These are phyloP conservation scores for Pythium rhizo-oryzae DNA, from an alignment of 352 stramenopile species.

Conservation along the genomic window DNA sequence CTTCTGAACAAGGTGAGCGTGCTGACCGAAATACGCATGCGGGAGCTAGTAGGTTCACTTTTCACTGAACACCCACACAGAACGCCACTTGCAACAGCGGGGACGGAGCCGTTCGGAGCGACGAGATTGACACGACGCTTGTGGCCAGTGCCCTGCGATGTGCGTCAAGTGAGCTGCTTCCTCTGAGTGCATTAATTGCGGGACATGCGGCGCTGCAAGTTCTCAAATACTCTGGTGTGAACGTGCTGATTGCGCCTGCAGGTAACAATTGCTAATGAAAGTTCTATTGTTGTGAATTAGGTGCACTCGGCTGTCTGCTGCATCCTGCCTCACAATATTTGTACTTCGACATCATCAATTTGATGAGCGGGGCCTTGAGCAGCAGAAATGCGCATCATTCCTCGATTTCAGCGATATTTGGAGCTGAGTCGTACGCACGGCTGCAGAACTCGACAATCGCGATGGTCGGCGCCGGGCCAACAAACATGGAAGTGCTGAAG, in stretches of 20 bases:
- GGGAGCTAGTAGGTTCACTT: too few relatives aligned
- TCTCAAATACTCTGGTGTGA: constrained; percentile 24
- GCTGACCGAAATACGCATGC: neutral
- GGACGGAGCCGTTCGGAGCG: neutral
- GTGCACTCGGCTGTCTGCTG: constrained; percentile 27
- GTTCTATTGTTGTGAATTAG: constrained; percentile 6
- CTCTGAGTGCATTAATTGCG: constrained; percentile 39
- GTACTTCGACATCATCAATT: constrained; percentile 35
- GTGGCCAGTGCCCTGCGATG: constrained; percentile 30
- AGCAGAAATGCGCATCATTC: neutral
- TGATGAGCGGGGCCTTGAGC: neutral
- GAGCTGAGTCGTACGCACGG: neutral
- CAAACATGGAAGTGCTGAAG: constrained; percentile 24
- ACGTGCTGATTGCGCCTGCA: neutral
- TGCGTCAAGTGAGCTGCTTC: constrained; percentile 37
- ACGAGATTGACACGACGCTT: constrained; percentile 18
- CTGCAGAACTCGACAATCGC: neutral
- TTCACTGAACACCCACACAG: neutral
- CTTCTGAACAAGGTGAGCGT: constrained; percentile 17
- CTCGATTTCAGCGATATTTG: constrained; percentile 11
- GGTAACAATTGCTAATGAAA: neutral
- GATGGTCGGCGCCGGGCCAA: neutral
- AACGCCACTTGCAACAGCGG: neutral
- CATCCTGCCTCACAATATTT: constrained; percentile 33
- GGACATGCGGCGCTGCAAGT: constrained; percentile 37